phyloP scores from a whole-genome alignment of 78 protist genomes.

The Monosiga brevicollis region DNA sequence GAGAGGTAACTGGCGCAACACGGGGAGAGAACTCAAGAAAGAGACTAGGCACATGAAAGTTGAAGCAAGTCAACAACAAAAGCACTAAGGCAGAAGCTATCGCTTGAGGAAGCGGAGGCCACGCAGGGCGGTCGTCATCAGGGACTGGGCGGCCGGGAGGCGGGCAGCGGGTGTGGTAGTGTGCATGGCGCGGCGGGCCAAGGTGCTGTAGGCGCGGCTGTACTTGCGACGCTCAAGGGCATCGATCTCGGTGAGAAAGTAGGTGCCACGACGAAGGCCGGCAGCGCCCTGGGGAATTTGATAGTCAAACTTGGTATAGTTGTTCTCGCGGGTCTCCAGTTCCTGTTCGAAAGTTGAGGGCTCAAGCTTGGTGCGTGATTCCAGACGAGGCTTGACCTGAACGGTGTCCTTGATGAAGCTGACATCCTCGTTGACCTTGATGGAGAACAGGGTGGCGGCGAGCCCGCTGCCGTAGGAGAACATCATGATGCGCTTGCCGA shows the following conservation, averaged over 20 bases:
- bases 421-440: conserved; percentile 43
- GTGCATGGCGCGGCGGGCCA: not conserved
- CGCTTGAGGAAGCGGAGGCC: no score
- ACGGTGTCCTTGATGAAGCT: conserved; percentile 5
- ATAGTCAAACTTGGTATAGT: conserved; percentile 35
- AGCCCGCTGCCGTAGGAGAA: conserved; percentile 94
- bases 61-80: no score
- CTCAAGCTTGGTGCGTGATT: conserved; percentile 26
- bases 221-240: conserved; percentile 50
- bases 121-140: no score
- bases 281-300: conserved; percentile 30
- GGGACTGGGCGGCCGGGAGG: no score
- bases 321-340: conserved; percentile 46
- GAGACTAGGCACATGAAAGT: no score
- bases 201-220: no score
- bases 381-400: conserved; percentile 47
- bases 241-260: conserved; percentile 50
- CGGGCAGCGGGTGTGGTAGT: no score
- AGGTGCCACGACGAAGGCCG: conserved; percentile 67
- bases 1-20: no score
- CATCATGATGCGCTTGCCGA: conserved; percentile 63
- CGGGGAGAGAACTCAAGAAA: no score
- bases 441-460: conserved; percentile 74
- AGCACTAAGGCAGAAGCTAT: no score
- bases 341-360: conserved; percentile 38